Conservation (phyloP, 495 filamentous ascomycete species). For the Tuber aestivum region DNA sequence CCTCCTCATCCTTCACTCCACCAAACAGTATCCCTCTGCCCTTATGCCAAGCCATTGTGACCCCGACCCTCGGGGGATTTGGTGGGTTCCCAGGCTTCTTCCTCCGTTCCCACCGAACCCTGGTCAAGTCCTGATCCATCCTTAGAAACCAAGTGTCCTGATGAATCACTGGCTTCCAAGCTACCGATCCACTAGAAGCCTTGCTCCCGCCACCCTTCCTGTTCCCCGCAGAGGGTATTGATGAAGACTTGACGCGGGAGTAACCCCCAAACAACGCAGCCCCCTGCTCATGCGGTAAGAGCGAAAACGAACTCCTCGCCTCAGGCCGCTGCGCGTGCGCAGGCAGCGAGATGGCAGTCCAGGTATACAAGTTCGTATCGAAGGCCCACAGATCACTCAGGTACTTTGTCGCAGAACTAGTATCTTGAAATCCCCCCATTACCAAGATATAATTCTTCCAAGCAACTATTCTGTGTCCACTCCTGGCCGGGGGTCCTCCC, state of each 20-base stretch:
- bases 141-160: conserved; percentile 91
- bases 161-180: conserved; percentile 73
- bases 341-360: conserved; percentile 50
- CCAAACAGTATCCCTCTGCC: conserved; percentile 90
- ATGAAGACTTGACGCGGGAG: conserved; percentile 66
- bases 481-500: conserved; percentile 82
- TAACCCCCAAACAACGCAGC: conserved; percentile 90
- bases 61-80: conserved; percentile 73
- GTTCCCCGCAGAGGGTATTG: conserved; percentile 44
- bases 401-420: conserved; percentile 86
- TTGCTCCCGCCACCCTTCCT: conserved; percentile 55
- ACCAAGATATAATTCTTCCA: conserved; percentile 77
- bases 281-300: conserved; percentile 81
- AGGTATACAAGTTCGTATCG: conserved; percentile 47
- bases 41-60: conserved; percentile 87
- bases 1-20: conserved; percentile 87
- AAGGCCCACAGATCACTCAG: conserved; percentile 63
- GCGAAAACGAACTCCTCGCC: conserved; percentile 78
- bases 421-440: conserved; percentile 90
- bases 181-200: conserved; percentile 52
- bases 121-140: conserved; percentile 64
- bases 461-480: conserved; percentile 91
- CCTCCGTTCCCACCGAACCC: conserved; percentile 79
- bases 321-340: conserved; percentile 79
- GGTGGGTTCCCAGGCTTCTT: conserved; percentile 89